Evolutionary conservation across 345 rosid genomes (phyloP).

Genomic region (Kernera saxatilis): DNA sequence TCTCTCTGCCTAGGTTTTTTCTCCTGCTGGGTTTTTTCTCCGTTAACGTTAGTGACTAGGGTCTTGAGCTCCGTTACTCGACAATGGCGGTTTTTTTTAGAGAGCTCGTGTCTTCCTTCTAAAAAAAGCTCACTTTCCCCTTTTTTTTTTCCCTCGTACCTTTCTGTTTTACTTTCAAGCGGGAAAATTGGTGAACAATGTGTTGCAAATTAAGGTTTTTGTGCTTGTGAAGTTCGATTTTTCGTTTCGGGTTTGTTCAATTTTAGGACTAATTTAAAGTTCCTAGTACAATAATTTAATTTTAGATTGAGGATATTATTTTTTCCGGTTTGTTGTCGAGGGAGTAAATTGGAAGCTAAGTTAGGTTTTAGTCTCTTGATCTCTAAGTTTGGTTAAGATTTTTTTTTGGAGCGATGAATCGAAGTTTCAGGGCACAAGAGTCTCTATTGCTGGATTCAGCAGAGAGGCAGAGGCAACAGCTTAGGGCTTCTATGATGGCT

Average conservation of each 20-base stretch:
- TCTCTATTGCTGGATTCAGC: constrained; percentile 67
- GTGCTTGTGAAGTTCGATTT: constrained; percentile 18
- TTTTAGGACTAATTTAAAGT: constrained; percentile 3
- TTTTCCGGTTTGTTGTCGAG: neutral
- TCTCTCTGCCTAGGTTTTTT: constrained; percentile 2
- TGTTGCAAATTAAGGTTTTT: neutral
- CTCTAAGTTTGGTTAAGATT: constrained; percentile 12
- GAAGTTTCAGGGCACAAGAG: constrained; percentile 86
- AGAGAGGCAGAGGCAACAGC: constrained; percentile 71
- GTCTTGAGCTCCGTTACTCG: constrained; percentile 25
- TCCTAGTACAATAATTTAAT: neutral
- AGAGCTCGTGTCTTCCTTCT: constrained; percentile 24
- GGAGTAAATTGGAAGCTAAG: constrained; percentile 40
- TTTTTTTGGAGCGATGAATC: constrained; percentile 55
- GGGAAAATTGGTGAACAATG: constrained; percentile 12
- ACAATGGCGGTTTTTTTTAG: constrained; percentile 29
- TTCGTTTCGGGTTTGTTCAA: constrained; percentile 25
- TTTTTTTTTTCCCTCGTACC: neutral
- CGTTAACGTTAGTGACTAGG: neutral
- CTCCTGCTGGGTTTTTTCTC: constrained; percentile 22
- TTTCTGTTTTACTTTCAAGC: constrained; percentile 20
- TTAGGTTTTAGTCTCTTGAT: constrained; percentile 31
- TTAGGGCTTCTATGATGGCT: constrained; percentile 74
- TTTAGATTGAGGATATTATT: constrained; percentile 30
- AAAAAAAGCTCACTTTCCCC: constrained; percentile 3